phyloP scores from a whole-genome alignment of 2,329 filamentous ascomycete genomes.

The Cephalotrichum gorgonifer region DNA sequence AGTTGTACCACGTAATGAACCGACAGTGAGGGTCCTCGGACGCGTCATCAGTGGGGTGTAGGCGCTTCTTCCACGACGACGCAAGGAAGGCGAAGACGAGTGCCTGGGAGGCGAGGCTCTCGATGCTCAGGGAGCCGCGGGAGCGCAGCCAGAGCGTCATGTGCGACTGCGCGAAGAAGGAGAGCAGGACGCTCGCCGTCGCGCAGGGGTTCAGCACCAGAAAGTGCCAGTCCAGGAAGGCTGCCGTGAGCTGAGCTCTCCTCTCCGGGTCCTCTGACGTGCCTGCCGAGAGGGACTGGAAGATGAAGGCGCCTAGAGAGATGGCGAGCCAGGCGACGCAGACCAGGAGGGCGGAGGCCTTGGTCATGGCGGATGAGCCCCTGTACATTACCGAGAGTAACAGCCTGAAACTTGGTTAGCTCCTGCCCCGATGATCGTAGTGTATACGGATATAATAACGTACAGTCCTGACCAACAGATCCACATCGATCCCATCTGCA shows the following conservation, averaged over 20 bases:
- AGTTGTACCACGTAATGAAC: conserved; percentile 5
- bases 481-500: conserved; percentile 1
- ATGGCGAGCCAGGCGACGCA: conserved; percentile 4
- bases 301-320: conserved; percentile 4
- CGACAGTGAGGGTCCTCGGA: conserved; percentile 5
- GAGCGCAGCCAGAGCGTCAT: conserved; percentile 4
- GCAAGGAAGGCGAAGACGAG: conserved; percentile 1
- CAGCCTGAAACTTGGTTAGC: not conserved
- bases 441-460: not conserved
- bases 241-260: not conserved
- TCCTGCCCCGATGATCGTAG: not conserved
- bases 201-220: conserved; percentile 5
- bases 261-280: not conserved
- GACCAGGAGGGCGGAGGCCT: not conserved
- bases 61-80: conserved; percentile 1
- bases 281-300: conserved; percentile 5
- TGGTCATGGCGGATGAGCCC: conserved; percentile 1
- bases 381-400: not conserved
- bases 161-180: conserved; percentile 4
- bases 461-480: conserved; percentile 2
- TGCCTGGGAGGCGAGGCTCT: not conserved
- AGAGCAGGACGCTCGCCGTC: conserved; percentile 1
- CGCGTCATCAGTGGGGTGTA: not conserved
- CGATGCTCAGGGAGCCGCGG: conserved; percentile 5
- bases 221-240: conserved; percentile 6